Base-by-base conservation (phyloP, 495 filamentous ascomycete species). In the Tuber aestivum region DNA sequence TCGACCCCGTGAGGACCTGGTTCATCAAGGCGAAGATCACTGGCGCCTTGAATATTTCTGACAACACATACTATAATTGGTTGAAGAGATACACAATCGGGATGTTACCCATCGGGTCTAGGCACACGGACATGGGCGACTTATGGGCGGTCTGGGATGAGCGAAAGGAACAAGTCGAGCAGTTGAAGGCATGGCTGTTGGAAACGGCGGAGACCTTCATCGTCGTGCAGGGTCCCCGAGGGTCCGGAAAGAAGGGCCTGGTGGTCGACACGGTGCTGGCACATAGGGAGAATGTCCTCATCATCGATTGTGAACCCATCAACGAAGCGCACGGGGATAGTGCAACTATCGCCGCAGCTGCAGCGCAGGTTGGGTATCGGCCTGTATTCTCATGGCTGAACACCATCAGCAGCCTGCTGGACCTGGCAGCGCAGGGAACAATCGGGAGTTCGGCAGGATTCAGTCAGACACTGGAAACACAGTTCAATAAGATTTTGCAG, bases 321-420 rank as follows among this genome's bases (percentile, higher is more conserved):
- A 91, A 94, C 73, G 95, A 99, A 81, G 94, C 95, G 3, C 90
- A 92, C 41, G 95, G 95, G 0, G 95, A 99, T 83, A 90, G 90
- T n/a, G 89, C 90, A 4, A 97, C 93, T 10, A 97, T 99, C 73
- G 86, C 87, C 74, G 90, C 92, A 70, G 92, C 94, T 3, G 96
- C 96, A 2, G 83, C 85, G 8, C 89, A 95, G 80, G 95, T 98
- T 74, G 95, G 95, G 56, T 99, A 98, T 80, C 87, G 93, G 2
- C 95, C 95, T 0, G 88, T 99, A 10, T 99, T 99, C 83, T 95
- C 92, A 0, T 99, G 94, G 92, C 91, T 95, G 86, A 99, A 99
- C 83, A 97, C 90, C 77, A 88, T 97, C 74, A 96, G 92, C 83
- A 97, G 93, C 83, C 87, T 97, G 77, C 87, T 97, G 76, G 95